Evolutionary conservation across 176 grass and related monocot genomes (phyloP).

Genomic region (Ensete glaucum): DNA sequence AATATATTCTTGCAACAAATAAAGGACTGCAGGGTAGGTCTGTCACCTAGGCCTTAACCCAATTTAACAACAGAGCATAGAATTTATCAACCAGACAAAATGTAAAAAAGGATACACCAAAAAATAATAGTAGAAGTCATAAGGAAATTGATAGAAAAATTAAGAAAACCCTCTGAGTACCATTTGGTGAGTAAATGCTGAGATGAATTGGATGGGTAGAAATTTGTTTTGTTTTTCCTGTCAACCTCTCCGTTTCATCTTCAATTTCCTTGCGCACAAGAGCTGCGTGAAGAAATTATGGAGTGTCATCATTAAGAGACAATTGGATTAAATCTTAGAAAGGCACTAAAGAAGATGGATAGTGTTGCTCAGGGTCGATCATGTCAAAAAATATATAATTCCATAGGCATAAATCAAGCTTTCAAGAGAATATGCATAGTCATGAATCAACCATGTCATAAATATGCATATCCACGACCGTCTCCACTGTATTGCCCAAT

Average conservation of each 20-base stretch:
- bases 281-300: constrained; percentile 25
- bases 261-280: constrained; percentile 71
- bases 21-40: neutral
- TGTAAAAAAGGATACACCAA: neutral
- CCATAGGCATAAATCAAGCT: neutral
- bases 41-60: neutral
- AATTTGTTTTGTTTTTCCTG: constrained; percentile 68
- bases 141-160: neutral
- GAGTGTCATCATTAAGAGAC: neutral
- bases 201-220: constrained; percentile 71
- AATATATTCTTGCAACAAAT: no score
- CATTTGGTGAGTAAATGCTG: constrained; percentile 58
- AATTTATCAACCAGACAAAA: neutral
- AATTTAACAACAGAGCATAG: neutral
- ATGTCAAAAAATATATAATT: neutral
- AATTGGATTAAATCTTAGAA: constrained; percentile 2
- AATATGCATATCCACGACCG: neutral
- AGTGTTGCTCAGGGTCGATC: neutral
- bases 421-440: neutral
- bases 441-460: neutral
- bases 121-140: neutral
- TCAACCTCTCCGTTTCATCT: constrained; percentile 70
- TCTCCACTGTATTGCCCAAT: neutral
- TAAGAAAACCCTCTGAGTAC: constrained; percentile 23
- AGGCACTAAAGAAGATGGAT: neutral